Conservation (phyloP, 805 yeast species). For the Lipomyces lipofer region DNA sequence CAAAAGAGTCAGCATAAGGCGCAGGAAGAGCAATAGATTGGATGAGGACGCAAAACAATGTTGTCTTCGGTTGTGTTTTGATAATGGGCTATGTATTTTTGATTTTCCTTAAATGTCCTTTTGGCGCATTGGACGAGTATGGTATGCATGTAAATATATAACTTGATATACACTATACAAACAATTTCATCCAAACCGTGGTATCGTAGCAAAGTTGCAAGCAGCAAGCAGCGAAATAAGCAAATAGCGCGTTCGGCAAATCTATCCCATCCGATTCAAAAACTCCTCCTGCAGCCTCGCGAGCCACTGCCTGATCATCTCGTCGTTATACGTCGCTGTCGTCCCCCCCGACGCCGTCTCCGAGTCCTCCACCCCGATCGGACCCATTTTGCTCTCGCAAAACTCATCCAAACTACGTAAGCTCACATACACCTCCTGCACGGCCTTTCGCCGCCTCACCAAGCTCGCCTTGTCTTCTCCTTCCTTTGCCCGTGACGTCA, state of each 20-base stretch:
- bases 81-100: too few species aligned
- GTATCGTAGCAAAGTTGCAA: too few species aligned
- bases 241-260: too few species aligned
- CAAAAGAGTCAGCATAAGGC: too few species aligned
- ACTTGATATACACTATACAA: too few species aligned
- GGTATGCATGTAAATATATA: too few species aligned
- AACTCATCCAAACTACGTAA: conserved; percentile 11
- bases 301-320: conserved; percentile 14
- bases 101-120: too few species aligned
- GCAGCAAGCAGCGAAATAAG: too few species aligned
- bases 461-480: conserved; percentile 5
- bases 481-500: neutral
- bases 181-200: too few species aligned
- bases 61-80: too few species aligned
- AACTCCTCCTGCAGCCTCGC: conserved; percentile 12
- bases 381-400: conserved; percentile 8
- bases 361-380: neutral
- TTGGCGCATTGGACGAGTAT: too few species aligned
- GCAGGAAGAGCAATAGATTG: neutral
- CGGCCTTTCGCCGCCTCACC: conserved; percentile 13
- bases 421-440: conserved; percentile 11
- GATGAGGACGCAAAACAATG: neutral
- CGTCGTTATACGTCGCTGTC: neutral
- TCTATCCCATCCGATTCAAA: conserved; percentile 17
- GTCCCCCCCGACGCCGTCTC: neutral